These are phyloP conservation scores for Boletellus emodensis DNA, from an alignment of 768 basidiomycete genomes.

Conservation along the genomic window DNA sequence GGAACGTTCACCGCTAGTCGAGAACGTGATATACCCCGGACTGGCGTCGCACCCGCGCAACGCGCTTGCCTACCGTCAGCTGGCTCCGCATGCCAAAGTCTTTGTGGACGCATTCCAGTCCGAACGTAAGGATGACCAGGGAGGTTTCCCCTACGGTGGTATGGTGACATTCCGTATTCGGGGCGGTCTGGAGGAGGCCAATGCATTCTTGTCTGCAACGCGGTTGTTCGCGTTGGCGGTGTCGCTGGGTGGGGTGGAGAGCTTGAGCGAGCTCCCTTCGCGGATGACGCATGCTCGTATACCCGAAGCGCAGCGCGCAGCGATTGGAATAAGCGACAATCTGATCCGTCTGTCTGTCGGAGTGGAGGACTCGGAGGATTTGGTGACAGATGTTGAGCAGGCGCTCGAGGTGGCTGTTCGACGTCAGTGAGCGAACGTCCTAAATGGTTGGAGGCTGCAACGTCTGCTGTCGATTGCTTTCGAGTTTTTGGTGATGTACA, in stretches of 20 bases:
- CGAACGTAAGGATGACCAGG: slow-evolving; percentile 25
- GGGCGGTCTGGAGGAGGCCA: slow-evolving; percentile 50
- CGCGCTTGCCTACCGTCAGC: slow-evolving; percentile 54
- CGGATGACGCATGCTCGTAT: slow-evolving; percentile 87
- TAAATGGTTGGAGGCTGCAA: too few species aligned
- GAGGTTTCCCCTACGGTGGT: slow-evolving; percentile 84
- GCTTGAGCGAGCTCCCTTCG: slow-evolving; percentile 80
- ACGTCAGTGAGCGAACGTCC: background rate
- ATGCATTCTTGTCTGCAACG: slow-evolving; percentile 61
- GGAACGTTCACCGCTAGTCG: slow-evolving; percentile 52
- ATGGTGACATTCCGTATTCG: slow-evolving; percentile 76
- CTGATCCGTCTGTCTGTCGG: slow-evolving; percentile 82
- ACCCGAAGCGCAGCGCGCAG: slow-evolving; percentile 59
- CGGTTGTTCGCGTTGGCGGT: slow-evolving; percentile 81
- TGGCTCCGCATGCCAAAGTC: slow-evolving; percentile 65
- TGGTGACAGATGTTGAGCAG: slow-evolving; percentile 42
- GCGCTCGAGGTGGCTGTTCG: slow-evolving; percentile 22
- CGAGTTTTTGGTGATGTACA: too few species aligned
- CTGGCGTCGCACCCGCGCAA: slow-evolving; percentile 64
- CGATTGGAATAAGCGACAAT: slow-evolving; percentile 74
- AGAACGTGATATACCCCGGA: slow-evolving; percentile 84
- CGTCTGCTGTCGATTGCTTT: too few species aligned
- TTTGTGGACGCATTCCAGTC: slow-evolving; percentile 47
- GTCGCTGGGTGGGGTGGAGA: slow-evolving; percentile 89
- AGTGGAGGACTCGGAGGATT: slow-evolving; percentile 82